Conservation (phyloP, 192 early-diverging fungal genomes). For the Coemansia sp. region DNA sequence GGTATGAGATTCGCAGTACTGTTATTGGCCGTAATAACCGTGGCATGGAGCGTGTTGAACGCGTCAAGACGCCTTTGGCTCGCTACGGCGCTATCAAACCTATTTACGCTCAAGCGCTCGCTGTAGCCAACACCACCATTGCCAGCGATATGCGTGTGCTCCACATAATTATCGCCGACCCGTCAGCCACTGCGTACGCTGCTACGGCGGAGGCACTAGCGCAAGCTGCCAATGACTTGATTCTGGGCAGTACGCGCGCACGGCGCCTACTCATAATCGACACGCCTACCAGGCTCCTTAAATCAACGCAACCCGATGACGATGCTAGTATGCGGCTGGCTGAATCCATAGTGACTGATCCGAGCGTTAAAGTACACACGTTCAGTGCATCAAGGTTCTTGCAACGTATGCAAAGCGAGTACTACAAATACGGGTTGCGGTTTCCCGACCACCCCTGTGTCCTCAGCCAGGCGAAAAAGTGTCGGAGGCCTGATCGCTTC, state of each 20-base stretch:
- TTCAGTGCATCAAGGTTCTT: conserved; percentile 27
- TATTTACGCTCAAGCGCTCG: conserved; percentile 4
- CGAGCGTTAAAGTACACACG: not conserved
- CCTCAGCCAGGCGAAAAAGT: conserved; percentile 5
- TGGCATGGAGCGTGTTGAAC: not conserved
- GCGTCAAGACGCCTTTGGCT: conserved; percentile 15
- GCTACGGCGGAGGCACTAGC: not conserved
- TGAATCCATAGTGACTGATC: conserved; percentile 9
- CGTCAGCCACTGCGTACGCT: not conserved
- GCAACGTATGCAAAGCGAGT: conserved; percentile 24
- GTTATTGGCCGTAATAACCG: not conserved
- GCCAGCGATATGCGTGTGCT: not conserved
- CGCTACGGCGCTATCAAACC: not conserved
- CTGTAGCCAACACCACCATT: not conserved
- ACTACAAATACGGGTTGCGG: conserved; percentile 33
- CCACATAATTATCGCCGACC: conserved; percentile 18
- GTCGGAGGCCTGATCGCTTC: conserved; percentile 27
- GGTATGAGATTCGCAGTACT: conserved; percentile 12
- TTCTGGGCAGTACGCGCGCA: conserved; percentile 5
- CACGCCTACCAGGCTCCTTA: conserved; percentile 2
- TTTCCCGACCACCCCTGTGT: conserved; percentile 24
- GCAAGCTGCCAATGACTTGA: conserved; percentile 18
- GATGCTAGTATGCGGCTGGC: conserved; percentile 15
- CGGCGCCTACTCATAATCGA: conserved; percentile 19
- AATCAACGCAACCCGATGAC: not conserved